Evolutionary conservation across 2,329 filamentous ascomycete genomes (phyloP).

Genomic region (Penicillium digitatum): DNA sequence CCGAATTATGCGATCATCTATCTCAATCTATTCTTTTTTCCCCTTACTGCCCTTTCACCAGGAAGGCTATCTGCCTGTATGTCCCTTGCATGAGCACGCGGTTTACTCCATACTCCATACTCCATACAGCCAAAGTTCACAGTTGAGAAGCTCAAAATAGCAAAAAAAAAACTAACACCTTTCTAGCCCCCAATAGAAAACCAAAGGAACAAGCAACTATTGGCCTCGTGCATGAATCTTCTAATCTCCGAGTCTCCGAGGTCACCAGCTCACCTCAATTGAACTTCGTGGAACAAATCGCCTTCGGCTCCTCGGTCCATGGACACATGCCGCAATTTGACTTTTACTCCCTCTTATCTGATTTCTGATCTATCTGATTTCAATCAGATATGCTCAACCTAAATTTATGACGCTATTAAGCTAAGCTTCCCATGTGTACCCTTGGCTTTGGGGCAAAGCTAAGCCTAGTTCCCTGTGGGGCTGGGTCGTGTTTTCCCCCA

Average conservation of each 20-base stretch:
- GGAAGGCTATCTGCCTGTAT: neutral
- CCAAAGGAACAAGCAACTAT: too few species aligned
- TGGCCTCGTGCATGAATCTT: neutral
- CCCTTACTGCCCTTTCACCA: neutral
- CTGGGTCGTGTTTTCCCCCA: neutral
- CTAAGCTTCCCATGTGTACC: neutral
- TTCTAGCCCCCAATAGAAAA: neutral
- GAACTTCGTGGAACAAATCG: neutral
- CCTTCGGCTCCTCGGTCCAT: neutral
- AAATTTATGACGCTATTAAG: neutral
- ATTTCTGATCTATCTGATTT: neutral
- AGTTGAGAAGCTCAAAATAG: neutral
- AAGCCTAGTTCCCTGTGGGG: neutral
- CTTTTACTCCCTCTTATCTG: neutral
- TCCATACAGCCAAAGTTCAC: neutral
- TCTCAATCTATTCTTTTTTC: neutral
- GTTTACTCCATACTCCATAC: too few species aligned
- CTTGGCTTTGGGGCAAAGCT: neutral
- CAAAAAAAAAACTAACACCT: neutral
- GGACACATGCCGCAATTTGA: neutral
- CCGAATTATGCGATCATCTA: neutral
- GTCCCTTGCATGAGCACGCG: neutral
- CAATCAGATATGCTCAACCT: neutral
- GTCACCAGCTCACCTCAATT: neutral
- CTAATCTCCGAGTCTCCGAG: neutral